Base-by-base conservation (phyloP, 1,284 basidiomycete species). In the Xanthoconium separans region DNA sequence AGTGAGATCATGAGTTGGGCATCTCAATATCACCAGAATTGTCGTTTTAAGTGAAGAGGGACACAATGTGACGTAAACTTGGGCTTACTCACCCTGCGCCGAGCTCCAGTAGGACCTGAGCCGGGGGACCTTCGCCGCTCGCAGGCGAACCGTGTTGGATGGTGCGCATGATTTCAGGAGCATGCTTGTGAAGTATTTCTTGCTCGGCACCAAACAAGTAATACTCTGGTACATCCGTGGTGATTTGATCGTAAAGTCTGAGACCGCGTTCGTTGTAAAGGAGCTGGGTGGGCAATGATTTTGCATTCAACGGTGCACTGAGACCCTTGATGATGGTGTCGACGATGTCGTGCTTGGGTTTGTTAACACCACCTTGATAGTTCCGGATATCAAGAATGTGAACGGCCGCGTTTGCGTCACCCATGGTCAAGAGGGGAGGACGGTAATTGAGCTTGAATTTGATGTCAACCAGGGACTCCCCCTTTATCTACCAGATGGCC, bases 201-300 rank as follows among this genome's bases (percentile, higher is more conserved):
- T 91, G 87, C 65, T 91, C 89, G 0, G 87, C 85, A 8, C 75
- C 73, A 71, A 95, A 97, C 20, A 93, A 80, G 69, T 98, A 98
- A 70, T 98, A 98, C 61, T 95, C 93, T 10, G 84, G 79, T 1
- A 82, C 90, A 41, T 86, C 75, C 15, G 88, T 87, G 1, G 93
- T 95, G 55, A 96, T 91, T 49, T 82, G 78, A 73, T 94, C 92
- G 73, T 93, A 95, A 16, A 94, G 76, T 63, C 82, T 78, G 51
- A 98, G 77, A 3, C 95, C 95, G 27, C 75, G 78, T 68, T 95
- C 91, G 63, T 95, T 86, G 72, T 97, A 97, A 11, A 97, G 79
- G 15, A 97, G 81, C 66, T 93, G 77, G 0, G 93, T 96, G 6
- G 95, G 93, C 12, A 98, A 73, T 16, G 80, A 79, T 68, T 86